Conservation (phyloP, 805 yeast genomes). For the Wickerhamomyces xylosicus region DNA sequence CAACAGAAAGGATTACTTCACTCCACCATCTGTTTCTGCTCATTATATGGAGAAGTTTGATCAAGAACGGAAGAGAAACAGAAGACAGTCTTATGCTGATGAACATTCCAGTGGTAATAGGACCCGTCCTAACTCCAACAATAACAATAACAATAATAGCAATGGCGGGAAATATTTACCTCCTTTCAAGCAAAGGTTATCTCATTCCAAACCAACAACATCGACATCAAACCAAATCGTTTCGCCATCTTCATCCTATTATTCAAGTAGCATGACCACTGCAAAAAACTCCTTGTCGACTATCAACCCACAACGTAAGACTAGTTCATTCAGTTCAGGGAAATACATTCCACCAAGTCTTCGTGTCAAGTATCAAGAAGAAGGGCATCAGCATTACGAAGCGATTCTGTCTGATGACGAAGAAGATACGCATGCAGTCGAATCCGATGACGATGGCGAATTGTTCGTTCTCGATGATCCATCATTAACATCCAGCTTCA, state of each 20-base stretch:
- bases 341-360: slow-evolving; percentile 68
- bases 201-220: not conserved
- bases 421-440: not conserved
- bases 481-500: not conserved
- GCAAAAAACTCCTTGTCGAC: slow-evolving; percentile 1
- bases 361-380: slow-evolving; percentile 30
- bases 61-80: slow-evolving; percentile 16
- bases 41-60: slow-evolving; percentile 62
- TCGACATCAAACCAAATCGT: not conserved
- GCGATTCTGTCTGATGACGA: slow-evolving; percentile 13
- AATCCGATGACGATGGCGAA: slow-evolving; percentile 20
- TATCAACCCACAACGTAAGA: not conserved
- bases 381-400: slow-evolving; percentile 10
- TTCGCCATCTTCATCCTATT: not conserved
- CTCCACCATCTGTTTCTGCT: slow-evolving; percentile 65
- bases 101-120: not conserved
- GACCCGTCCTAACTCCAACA: not conserved
- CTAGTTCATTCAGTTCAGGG: slow-evolving; percentile 27
- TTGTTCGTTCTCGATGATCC: slow-evolving; percentile 29
- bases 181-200: slow-evolving; percentile 1
- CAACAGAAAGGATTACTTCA: slow-evolving; percentile 64
- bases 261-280: not conserved
- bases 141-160: too few relatives aligned
- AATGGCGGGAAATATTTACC: not conserved
- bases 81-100: not conserved